Evolutionary conservation across 495 filamentous ascomycete genomes (phyloP), one percentile per base, ranked within the genome.

Genomic region (Penicillium crystallinum): DNA sequence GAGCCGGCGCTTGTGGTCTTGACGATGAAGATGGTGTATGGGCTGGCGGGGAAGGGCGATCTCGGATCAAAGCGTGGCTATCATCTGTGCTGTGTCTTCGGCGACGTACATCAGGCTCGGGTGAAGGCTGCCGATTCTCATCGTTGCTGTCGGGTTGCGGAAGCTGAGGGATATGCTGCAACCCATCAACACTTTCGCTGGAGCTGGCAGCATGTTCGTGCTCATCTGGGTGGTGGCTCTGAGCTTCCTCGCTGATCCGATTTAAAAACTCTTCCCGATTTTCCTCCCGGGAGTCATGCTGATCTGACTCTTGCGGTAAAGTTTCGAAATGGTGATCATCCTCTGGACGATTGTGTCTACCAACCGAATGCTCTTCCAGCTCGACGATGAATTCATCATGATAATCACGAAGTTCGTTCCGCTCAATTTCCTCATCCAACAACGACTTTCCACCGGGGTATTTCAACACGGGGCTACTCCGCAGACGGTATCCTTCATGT

Each of bases 351-450:
- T 58, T 60, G 34, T 49, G 55, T 1, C 60, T 70, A 41, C 66
- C 72, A 23, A 64, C 69, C 2, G 63, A 66, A 40, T 70, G 73
- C 59, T 72, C 76, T 52, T 74, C 72, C 27, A 64, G 58, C 46
- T 84, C 85, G 18, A 80, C 84, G 53, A 88, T 83, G 65, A 88
- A 96, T 6, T 91, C 91, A 64, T 96, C 92, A 56, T 91, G 87
- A 62, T 97, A 88, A 71, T 95, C 89, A 44, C 89, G 77, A 53
- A 78, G 76, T 69, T 99, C 93, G 65, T 90, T 96, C 23, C 91
- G 78, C 64, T 99, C 93, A 65, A 99, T 97, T 70, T 96, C 90
- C 61, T 97, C 89, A 66, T 99, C 93, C 46, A 99, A 69, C 14
- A 97, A 76, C 2, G 89, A 88, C 70, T 93, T 96, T 0, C 92